Percentiles rank a stretch among this genome's conserved stretches.
phyloP scores from a whole-genome alignment of 345 rosid genomes.

The Euclidium syriacum region DNA sequence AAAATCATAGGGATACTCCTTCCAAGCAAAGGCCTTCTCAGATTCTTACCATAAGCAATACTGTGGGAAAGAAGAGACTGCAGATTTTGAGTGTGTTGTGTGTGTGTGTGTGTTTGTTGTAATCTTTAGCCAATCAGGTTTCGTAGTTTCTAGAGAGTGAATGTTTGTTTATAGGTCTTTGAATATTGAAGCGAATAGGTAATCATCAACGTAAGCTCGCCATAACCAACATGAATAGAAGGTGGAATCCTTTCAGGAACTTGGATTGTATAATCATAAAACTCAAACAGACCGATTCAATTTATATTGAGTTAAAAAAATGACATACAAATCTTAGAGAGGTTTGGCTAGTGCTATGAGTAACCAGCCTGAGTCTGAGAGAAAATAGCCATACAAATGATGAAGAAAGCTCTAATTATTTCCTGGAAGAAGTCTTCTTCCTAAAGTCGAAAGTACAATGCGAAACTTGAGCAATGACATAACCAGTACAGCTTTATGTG shows the following conservation, averaged over 20 bases:
- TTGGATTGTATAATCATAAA: conserved; percentile 2
- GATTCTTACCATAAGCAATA: conserved; percentile 23
- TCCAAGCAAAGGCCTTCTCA: conserved; percentile 15
- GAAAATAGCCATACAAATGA: conserved; percentile 8
- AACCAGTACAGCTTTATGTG: conserved; percentile 19
- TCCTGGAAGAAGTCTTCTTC: conserved; percentile 22
- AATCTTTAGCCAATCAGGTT: conserved; percentile 27
- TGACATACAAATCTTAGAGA: neutral
- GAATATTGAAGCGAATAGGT: conserved; percentile 23
- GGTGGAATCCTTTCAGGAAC: conserved; percentile 14
- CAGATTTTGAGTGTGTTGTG: conserved; percentile 15
- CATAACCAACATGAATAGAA: conserved; percentile 21
- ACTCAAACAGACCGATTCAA: conserved; percentile 6
- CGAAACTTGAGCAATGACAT: neutral
- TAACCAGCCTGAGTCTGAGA: conserved; percentile 13
- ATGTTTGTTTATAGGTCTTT: conserved; percentile 28
- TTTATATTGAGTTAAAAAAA: neutral
- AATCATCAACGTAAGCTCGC: conserved; percentile 13
- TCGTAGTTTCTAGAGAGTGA: conserved; percentile 21
- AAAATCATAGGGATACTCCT: conserved; percentile 16
- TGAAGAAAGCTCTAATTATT: conserved; percentile 23
- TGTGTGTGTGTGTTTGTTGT: conserved; percentile 27
- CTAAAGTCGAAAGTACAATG: conserved; percentile 11
- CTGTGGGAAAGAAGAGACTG: conserved; percentile 14
- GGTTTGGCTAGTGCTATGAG: conserved; percentile 16